A percentile compares a stretch with the other conserved stretches of the same genome.
These are phyloP conservation scores for Coemansia brasiliensis DNA, from an alignment of 192 early-diverging fungal species.

Conservation along the genomic window DNA sequence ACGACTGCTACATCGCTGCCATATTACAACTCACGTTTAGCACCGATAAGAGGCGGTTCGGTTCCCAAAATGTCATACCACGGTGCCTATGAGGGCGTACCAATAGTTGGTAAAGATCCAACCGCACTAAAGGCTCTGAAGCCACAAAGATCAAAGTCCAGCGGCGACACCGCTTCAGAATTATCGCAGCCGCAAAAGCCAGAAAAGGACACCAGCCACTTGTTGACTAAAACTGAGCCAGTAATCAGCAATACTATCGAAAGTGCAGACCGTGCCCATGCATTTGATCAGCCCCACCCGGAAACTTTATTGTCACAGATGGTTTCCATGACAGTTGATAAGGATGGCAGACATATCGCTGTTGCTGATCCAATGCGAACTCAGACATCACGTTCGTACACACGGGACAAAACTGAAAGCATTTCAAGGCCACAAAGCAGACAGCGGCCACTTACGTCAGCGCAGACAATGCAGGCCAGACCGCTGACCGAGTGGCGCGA, in stretches of 20 bases:
- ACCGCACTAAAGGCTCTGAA: background rate
- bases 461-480: conserved; percentile 15
- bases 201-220: background rate
- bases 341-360: background rate
- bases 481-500: conserved; percentile 41
- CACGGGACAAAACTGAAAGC: background rate
- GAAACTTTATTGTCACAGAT: conserved; percentile 9
- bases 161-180: background rate
- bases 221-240: background rate
- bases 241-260: background rate
- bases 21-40: conserved; percentile 43
- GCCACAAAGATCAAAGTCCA: conserved; percentile 1
- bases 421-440: conserved; percentile 5
- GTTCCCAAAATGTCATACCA: conserved; percentile 22
- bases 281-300: conserved; percentile 5
- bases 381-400: conserved; percentile 5
- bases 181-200: background rate
- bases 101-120: conserved; percentile 12
- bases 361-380: background rate
- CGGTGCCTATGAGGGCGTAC: conserved; percentile 37
- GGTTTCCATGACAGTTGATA: background rate
- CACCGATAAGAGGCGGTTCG: conserved; percentile 23
- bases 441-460: conserved; percentile 25
- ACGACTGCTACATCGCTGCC: background rate
- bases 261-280: background rate